phyloP scores from a whole-genome alignment of 805 yeast species.

The Zygosaccharomyces bisporus region DNA sequence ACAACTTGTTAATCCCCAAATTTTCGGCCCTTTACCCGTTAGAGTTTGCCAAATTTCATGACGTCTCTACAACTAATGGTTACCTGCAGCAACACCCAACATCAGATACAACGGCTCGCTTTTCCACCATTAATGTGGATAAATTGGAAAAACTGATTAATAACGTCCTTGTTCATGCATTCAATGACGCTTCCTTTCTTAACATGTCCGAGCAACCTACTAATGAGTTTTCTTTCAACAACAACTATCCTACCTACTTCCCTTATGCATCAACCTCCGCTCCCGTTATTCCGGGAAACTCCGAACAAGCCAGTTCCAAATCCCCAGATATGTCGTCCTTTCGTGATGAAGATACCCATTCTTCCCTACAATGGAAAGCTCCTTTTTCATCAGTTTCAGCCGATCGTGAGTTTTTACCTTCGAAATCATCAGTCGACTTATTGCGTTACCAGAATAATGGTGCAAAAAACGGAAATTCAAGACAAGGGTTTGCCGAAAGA shows the following conservation, averaged over 20 bases:
- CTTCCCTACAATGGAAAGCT: neutral
- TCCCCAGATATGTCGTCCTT: slow-evolving; percentile 7
- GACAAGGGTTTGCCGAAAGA: slow-evolving; percentile 30
- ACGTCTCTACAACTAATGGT: slow-evolving; percentile 11
- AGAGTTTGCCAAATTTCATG: slow-evolving; percentile 24
- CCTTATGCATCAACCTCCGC: slow-evolving; percentile 10
- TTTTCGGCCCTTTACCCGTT: slow-evolving; percentile 22
- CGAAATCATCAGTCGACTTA: slow-evolving; percentile 16
- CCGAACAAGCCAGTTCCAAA: neutral
- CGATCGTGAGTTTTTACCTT: slow-evolving; percentile 5
- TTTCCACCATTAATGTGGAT: slow-evolving; percentile 20
- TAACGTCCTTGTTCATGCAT: slow-evolving; percentile 31
- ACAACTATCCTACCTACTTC: slow-evolving; percentile 11
- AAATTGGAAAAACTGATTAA: slow-evolving; percentile 31
- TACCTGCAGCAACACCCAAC: slow-evolving; percentile 10
- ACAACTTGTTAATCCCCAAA: slow-evolving; percentile 27
- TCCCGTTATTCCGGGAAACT: neutral
- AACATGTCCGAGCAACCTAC: slow-evolving; percentile 30
- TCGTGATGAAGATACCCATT: neutral
- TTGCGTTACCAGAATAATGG: slow-evolving; percentile 5
- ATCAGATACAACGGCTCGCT: slow-evolving; percentile 5
- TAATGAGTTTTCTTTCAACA: slow-evolving; percentile 27
- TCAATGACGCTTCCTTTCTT: slow-evolving; percentile 33
- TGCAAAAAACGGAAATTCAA: slow-evolving; percentile 1
- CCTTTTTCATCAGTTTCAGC: neutral